Evolutionary conservation across 352 stramenopile species (phyloP), one percentile per base, ranked within the genome.

Genomic region (Peronospora belbahrii): DNA sequence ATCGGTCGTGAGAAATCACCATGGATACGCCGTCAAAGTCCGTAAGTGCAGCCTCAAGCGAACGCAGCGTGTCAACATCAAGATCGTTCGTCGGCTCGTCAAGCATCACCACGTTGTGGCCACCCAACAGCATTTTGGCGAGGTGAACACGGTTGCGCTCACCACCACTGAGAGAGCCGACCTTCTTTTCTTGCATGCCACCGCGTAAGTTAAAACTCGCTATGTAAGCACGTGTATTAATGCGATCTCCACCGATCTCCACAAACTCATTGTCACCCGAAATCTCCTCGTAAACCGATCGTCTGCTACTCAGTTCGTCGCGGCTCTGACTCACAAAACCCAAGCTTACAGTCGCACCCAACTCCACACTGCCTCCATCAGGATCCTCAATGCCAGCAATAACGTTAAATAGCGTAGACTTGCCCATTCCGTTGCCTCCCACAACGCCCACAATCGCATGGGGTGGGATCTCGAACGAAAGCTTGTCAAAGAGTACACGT

Each of bases 381-480:
- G 74, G 67, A 20, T 65, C 63, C 59, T 98, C 94, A 28, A 84
- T 76, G 2, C 88, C 95, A 10, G 97, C 77, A 31, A 99, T 73
- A 41, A 99, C 82, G 46, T 97, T 95, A 32, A 99, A 85, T 2
- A 99, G 69, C 20, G 96, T 99, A 37, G 69, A 95, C 65, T 99
- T 99, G 22, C 96, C 96, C 35, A 88, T 95, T 37, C 96, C 96
- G 70, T 99, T 99, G 19, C 91, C 82, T 19, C 97, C 97, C n/a
- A 99, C 79, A 38, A 99, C 90, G 17, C 94, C 96, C 19, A 99
- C 96, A 41, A 97, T 92, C 44, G 97, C 86, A 22, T 97, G 92
- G 43, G 96, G 94, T 11, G 95, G 81, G 32, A 99, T 85, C 41
- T 94, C 85, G 37, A 99, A 89, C 30, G 89, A 95, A 18, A 96